Conservation (phyloP, 305 asterid species). For the Salvia sclarea region DNA sequence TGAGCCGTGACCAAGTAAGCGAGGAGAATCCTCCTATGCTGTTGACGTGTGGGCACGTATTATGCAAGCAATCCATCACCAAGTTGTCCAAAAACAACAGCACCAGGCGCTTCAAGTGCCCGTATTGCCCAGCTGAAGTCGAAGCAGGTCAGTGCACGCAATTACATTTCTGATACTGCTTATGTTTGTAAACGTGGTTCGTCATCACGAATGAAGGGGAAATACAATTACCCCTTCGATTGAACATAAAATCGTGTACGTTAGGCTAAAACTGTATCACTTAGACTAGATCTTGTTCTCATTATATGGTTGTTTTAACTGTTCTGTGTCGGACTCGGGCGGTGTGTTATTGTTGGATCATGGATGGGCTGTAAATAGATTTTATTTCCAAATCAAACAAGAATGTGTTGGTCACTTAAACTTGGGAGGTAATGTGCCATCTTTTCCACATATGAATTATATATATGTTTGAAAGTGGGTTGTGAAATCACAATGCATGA, state of each 20-base stretch:
- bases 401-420: not conserved
- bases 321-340: constrained; percentile 25
- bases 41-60: constrained; percentile 83
- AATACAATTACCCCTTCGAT: constrained; percentile 1
- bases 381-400: constrained; percentile 37
- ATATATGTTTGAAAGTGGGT: constrained; percentile 8
- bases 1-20: constrained; percentile 84
- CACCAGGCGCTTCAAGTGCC: constrained; percentile 87
- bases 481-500: not conserved
- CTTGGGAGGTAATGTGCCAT: not conserved
- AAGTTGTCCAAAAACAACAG: constrained; percentile 75
- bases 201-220: not conserved
- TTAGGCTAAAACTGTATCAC: constrained; percentile 19
- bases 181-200: constrained; percentile 25
- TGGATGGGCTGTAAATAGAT: constrained; percentile 52
- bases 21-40: constrained; percentile 94
- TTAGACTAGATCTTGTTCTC: constrained; percentile 35
- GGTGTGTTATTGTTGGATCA: constrained; percentile 41
- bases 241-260: constrained; percentile 36
- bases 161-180: constrained; percentile 55
- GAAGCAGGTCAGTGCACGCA: constrained; percentile 86
- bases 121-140: constrained; percentile 88
- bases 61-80: constrained; percentile 87
- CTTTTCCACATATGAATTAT: not conserved
- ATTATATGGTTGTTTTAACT: constrained; percentile 24